Percentiles rank a stretch among this genome's conserved stretches.
Evolutionary conservation across 2,329 filamentous ascomycete genomes (phyloP).

Genomic region (Mollisia scopiformis): DNA sequence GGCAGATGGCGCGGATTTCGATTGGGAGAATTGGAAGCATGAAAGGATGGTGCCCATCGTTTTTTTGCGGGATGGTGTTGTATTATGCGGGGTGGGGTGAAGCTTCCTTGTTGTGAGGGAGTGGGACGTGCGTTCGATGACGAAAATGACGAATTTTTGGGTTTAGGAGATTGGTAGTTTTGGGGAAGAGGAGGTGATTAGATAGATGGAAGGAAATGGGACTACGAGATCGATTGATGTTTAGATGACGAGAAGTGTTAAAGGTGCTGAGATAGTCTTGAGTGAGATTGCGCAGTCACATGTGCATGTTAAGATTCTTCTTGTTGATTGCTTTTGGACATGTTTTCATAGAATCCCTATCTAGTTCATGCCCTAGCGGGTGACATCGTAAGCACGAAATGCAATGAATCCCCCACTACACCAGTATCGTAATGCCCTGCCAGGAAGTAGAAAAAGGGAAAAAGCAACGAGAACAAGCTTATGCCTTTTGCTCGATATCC

Average conservation of each 20-base stretch:
- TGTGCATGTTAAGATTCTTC: background rate
- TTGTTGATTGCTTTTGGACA: conserved; percentile 24
- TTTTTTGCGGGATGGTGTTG: background rate
- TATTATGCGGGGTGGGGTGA: conserved; percentile 8
- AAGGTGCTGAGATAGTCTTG: background rate
- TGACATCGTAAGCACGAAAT: conserved; percentile 31
- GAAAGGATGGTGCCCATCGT: conserved; percentile 29
- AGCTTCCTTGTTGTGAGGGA: background rate
- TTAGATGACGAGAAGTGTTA: background rate
- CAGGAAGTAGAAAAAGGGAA: too few relatives aligned
- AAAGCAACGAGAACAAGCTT: conserved; percentile 42
- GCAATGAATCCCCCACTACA: conserved; percentile 32
- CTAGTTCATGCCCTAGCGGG: conserved; percentile 28
- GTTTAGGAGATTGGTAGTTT: background rate
- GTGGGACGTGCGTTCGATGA: conserved; percentile 5
- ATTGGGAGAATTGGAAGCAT: too few relatives aligned
- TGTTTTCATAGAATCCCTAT: conserved; percentile 34
- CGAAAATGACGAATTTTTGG: background rate
- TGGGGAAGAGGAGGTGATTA: background rate
- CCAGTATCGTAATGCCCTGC: conserved; percentile 32
- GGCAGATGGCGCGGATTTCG: too few relatives aligned
- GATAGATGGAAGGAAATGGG: background rate
- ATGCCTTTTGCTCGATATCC: conserved; percentile 69
- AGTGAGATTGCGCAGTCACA: background rate
- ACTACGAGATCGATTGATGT: background rate